These are phyloP conservation scores for Stachybotrys chartarum DNA, from an alignment of 2,329 filamentous ascomycete species.

Conservation along the genomic window DNA sequence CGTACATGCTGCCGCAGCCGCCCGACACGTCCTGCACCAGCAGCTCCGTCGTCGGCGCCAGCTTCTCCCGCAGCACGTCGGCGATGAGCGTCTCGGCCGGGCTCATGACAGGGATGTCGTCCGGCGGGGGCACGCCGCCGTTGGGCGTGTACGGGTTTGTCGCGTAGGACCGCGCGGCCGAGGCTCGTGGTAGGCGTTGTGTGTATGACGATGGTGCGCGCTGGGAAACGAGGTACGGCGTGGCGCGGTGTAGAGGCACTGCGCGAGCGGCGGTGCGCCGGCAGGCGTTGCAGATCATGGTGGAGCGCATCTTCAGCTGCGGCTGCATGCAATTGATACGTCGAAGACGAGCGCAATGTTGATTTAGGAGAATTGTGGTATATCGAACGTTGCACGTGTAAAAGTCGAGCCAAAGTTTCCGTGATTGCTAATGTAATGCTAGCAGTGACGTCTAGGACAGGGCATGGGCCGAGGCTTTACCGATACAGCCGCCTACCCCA, in stretches of 20 bases:
- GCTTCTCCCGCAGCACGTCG: constrained; percentile 32
- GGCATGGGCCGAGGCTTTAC: not conserved
- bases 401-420: not conserved
- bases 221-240: not conserved
- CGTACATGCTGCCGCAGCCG: constrained; percentile 84
- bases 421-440: not conserved
- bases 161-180: constrained; percentile 2
- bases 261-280: constrained; percentile 6
- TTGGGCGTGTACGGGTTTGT: not conserved
- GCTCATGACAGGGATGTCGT: constrained; percentile 22
- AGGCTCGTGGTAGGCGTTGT: not conserved
- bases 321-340: not conserved
- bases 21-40: constrained; percentile 75
- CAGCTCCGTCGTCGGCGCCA: constrained; percentile 38
- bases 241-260: not conserved
- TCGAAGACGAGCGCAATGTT: not conserved
- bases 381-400: not conserved
- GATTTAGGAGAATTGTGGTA: not conserved
- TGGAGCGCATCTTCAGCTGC: not conserved
- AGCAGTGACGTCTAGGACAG: not conserved
- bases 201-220: constrained; percentile 1
- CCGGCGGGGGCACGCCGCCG: constrained; percentile 3
- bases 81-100: constrained; percentile 53
- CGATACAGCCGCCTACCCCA: too few species aligned
- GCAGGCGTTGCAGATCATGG: constrained; percentile 11